Conservation (phyloP, 1,139 yeast species). For the Nakaseomyces delphensis region DNA sequence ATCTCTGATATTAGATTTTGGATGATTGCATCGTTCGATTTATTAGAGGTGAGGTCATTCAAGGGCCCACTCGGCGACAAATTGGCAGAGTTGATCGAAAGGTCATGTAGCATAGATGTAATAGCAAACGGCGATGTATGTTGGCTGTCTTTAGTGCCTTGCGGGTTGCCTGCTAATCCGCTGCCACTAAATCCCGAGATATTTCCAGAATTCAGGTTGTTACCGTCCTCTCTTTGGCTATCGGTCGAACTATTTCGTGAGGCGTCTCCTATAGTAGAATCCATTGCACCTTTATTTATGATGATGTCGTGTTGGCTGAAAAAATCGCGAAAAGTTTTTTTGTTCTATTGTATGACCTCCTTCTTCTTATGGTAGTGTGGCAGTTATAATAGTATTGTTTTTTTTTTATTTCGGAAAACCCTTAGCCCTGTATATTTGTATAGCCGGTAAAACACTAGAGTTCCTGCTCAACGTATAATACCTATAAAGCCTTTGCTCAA, state of each 20-base stretch:
- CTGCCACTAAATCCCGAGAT: background rate
- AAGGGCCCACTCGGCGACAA: background rate
- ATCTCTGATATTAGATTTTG: conserved; percentile 1
- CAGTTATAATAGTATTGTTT: background rate
- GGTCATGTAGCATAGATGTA: conserved; percentile 5
- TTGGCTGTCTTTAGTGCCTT: conserved; percentile 1
- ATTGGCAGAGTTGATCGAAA: background rate
- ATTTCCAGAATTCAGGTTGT: background rate
- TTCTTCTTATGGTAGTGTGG: background rate
- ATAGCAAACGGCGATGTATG: conserved; percentile 5
- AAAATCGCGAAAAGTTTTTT: too few relatives aligned
- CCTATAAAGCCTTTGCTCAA: background rate
- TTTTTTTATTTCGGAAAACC: background rate
- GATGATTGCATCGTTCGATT: background rate
- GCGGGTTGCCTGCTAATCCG: background rate
- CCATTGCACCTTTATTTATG: background rate
- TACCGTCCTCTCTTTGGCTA: background rate
- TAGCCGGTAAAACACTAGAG: conserved; percentile 1
- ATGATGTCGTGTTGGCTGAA: too few relatives aligned
- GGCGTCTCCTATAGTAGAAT: conserved; percentile 1
- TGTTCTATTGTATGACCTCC: background rate
- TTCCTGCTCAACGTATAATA: conserved; percentile 1
- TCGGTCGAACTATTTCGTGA: conserved; percentile 5
- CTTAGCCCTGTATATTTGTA: too few relatives aligned
- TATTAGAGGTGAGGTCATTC: background rate